Base-by-base conservation (phyloP, 352 stramenopile species). In the Albugo laibachii region DNA sequence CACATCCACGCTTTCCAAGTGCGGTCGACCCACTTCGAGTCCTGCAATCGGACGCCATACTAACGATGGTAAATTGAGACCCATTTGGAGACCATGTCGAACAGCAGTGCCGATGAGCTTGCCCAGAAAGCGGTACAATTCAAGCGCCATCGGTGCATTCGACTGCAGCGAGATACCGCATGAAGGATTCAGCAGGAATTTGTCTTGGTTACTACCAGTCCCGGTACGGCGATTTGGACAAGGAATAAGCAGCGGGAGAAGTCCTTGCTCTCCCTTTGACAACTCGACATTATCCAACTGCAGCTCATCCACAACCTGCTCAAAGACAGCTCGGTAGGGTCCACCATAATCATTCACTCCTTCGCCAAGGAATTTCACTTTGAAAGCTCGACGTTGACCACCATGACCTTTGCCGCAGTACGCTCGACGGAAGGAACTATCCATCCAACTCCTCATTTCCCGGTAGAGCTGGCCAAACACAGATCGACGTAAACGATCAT, bases 311-410 rank as follows among this genome's bases (percentile, higher is more conserved):
- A 97, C 76, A 40, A 97, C 81, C 61, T 98, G 91, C 55, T 97
- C 93, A 58, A 98, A 99, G 2, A 97, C 83, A 18, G 96, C 93
- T 37, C 95, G 73, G 66, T 99, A 99, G 13, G 95, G 95, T 3
- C 95, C 95, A 48, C 94, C 96, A 50, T 99, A 97, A 66, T 99
- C 95, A 60, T 98, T 97, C 20, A 98, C 95, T 41, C 94, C 94
- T 63, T 99, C 94, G 47, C 93, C 92, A 39, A 98, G 66, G 43
- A 99, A 95, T 55, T 98, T 98, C n/a, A 99, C 93, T 63, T 98
- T 98, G 59, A 99, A 99, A 43, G 92, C 92, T 44, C 95, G 76
- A 40, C 95, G 86, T 62, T 99, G 95, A 5, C 93, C 92, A 24
- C 92, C 94, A 50, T 99, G 94, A 39, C 93, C 93, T 53, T 97